Evolutionary conservation across 495 filamentous ascomycete species (phyloP).

Genomic region (Glonium stellatum): DNA sequence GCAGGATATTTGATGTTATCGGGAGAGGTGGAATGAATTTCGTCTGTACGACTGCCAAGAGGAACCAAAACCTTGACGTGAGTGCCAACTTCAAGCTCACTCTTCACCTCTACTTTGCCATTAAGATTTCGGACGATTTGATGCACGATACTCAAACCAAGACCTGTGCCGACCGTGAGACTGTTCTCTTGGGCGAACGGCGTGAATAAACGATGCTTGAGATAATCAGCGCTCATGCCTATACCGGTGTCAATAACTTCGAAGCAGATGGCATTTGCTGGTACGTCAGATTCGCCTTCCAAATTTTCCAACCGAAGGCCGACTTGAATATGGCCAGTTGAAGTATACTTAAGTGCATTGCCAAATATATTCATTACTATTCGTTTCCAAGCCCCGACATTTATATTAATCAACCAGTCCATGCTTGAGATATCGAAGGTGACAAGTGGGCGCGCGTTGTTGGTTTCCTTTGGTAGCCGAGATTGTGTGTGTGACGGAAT

Average conservation of each 20-base stretch:
- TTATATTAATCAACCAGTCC: neutral
- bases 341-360: constrained; percentile 1
- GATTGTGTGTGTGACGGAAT: neutral
- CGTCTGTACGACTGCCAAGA: neutral
- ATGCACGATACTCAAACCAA: neutral
- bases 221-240: constrained; percentile 2
- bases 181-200: neutral
- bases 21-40: neutral
- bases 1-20: neutral
- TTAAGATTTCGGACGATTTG: neutral
- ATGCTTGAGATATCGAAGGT: neutral
- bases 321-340: neutral
- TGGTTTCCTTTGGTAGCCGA: neutral
- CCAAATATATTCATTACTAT: constrained; percentile 4
- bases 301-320: neutral
- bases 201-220: constrained; percentile 1
- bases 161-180: neutral
- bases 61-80: constrained; percentile 2
- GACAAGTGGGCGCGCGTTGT: neutral
- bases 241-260: constrained; percentile 1
- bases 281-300: neutral
- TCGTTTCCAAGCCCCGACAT: constrained; percentile 1
- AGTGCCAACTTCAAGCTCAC: neutral
- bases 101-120: neutral
- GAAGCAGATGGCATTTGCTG: neutral